Evolutionary conservation across 1,284 basidiomycete species (phyloP).

Genomic region (Kalmanozyma brasiliensis): DNA sequence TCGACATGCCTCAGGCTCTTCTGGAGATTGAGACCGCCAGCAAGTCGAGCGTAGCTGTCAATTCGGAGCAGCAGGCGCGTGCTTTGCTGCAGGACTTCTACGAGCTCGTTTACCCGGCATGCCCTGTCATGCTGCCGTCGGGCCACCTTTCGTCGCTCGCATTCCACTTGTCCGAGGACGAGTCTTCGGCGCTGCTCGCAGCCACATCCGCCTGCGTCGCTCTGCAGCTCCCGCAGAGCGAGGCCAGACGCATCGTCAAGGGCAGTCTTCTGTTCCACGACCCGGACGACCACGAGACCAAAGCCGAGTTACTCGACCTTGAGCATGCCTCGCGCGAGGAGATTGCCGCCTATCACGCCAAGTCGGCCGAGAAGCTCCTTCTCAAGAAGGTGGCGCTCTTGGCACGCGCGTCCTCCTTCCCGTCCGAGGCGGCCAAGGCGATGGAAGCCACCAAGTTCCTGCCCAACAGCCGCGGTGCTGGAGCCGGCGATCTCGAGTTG

Average conservation of each 20-base stretch:
- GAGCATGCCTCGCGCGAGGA: slow-evolving; percentile 49
- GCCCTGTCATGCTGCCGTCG: slow-evolving; percentile 56
- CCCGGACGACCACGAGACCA: slow-evolving; percentile 44
- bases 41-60: slow-evolving; percentile 45
- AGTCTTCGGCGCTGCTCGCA: slow-evolving; percentile 56
- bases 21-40: slow-evolving; percentile 39
- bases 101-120: slow-evolving; percentile 58
- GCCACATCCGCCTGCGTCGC: slow-evolving; percentile 55
- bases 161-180: slow-evolving; percentile 58
- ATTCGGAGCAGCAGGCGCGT: slow-evolving; percentile 51
- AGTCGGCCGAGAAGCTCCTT: slow-evolving; percentile 53
- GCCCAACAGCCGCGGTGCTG: slow-evolving; percentile 22
- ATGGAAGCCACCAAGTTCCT: slow-evolving; percentile 25
- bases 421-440: slow-evolving; percentile 25
- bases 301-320: slow-evolving; percentile 41
- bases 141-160: slow-evolving; percentile 58
- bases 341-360: slow-evolving; percentile 55
- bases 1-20: slow-evolving; percentile 39
- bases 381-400: slow-evolving; percentile 41
- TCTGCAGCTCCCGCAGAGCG: slow-evolving; percentile 47
- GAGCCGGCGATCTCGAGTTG: slow-evolving; percentile 46
- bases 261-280: slow-evolving; percentile 40
- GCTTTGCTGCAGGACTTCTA: slow-evolving; percentile 52
- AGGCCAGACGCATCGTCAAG: slow-evolving; percentile 54
- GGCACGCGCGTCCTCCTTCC: slow-evolving; percentile 39